Evolutionary conservation across 2,329 filamentous ascomycete species (phyloP).

Genomic region (Diaporthe sp.): DNA sequence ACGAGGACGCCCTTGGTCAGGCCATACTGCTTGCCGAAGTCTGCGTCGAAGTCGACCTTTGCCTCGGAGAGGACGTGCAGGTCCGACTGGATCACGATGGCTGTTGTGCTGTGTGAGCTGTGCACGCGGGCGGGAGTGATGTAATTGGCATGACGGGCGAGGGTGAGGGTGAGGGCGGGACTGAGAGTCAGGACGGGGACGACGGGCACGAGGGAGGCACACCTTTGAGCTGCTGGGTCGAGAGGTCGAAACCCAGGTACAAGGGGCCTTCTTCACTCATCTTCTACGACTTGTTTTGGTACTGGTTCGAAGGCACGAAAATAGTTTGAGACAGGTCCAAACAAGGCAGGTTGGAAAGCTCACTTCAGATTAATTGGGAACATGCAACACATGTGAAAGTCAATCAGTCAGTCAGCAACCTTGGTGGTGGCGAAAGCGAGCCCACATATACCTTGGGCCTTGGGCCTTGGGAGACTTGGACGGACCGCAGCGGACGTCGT

Average conservation of each 20-base stretch:
- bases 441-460: constrained; percentile 13
- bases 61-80: constrained; percentile 86
- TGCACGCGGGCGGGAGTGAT: neutral
- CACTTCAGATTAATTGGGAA: neutral
- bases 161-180: neutral
- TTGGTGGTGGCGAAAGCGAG: constrained; percentile 19
- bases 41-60: constrained; percentile 95
- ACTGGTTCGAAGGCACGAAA: neutral
- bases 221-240: constrained; percentile 96
- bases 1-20: constrained; percentile 90
- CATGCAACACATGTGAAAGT: constrained; percentile 18
- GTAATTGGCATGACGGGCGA: neutral
- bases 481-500: constrained; percentile 7
- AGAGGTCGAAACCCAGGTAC: constrained; percentile 95
- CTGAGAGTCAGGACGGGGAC: constrained; percentile 36
- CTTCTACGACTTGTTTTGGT: constrained; percentile 16
- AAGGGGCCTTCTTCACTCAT: constrained; percentile 65
- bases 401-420: neutral
- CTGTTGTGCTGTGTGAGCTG: constrained; percentile 56
- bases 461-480: neutral
- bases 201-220: neutral
- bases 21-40: constrained; percentile 79
- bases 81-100: constrained; percentile 85
- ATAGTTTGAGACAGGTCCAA: constrained; percentile 4
- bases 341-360: neutral